Evolutionary conservation across 2,329 filamentous ascomycete species (phyloP).

Genomic region (Penicillium sp.): DNA sequence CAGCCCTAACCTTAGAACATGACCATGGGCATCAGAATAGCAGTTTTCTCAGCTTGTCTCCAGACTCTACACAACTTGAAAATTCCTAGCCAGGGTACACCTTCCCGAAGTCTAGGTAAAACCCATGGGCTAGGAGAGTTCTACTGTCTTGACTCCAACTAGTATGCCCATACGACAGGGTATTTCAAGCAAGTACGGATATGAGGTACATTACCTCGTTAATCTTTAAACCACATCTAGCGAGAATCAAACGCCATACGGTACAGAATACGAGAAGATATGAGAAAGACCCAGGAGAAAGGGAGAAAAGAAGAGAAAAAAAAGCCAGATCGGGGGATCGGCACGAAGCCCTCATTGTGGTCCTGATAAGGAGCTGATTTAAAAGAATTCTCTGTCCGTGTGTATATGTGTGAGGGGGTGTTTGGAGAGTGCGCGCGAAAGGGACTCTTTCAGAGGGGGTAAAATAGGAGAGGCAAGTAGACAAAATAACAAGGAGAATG

Average conservation of each 20-base stretch:
- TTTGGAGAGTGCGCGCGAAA: conserved; percentile 29
- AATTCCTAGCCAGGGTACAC: too few relatives aligned
- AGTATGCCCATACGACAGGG: not conserved
- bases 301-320: conserved; percentile 11
- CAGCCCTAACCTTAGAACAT: too few relatives aligned
- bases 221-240: conserved; percentile 23
- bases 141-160: not conserved
- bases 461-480: conserved; percentile 29
- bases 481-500: conserved; percentile 31
- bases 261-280: conserved; percentile 19
- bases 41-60: too few relatives aligned
- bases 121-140: too few relatives aligned
- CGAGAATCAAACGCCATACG: conserved; percentile 20
- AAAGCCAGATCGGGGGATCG: conserved; percentile 21
- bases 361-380: conserved; percentile 30
- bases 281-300: conserved; percentile 1
- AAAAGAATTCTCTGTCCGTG: conserved; percentile 26
- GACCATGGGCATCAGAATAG: too few relatives aligned
- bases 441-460: conserved; percentile 25
- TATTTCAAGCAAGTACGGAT: not conserved
- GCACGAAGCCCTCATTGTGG: conserved; percentile 25
- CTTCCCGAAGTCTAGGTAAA: too few relatives aligned
- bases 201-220: conserved; percentile 9
- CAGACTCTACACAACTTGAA: too few relatives aligned
- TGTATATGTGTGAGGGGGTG: conserved; percentile 22